Evolutionary conservation across 768 basidiomycete genomes (phyloP).

Genomic region (Boletus vermiculosoides): DNA sequence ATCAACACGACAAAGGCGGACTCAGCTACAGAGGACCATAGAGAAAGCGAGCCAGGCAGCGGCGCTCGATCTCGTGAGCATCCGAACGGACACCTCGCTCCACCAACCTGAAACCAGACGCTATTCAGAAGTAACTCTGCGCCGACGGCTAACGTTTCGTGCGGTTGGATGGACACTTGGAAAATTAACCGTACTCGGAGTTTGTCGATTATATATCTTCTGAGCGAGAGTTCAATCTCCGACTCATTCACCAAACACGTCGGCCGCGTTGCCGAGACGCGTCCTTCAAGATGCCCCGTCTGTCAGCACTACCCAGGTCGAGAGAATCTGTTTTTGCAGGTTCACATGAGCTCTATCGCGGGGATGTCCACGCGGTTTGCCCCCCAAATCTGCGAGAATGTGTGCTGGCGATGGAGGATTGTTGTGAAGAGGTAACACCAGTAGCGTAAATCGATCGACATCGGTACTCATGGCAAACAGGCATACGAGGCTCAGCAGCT

Average conservation of each 20-base stretch:
- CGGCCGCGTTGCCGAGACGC: slow-evolving; percentile 14
- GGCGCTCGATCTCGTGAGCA: slow-evolving; percentile 51
- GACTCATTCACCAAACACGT: slow-evolving; percentile 16
- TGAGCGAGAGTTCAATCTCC: slow-evolving; percentile 26
- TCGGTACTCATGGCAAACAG: slow-evolving; percentile 34
- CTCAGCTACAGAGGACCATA: slow-evolving; percentile 39
- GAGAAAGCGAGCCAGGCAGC: slow-evolving; percentile 37
- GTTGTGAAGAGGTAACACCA: slow-evolving; percentile 66
- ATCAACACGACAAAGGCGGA: slow-evolving; percentile 56
- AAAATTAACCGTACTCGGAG: slow-evolving; percentile 23
- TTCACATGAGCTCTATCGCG: slow-evolving; percentile 62
- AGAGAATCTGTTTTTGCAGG: slow-evolving; percentile 71
- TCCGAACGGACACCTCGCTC: slow-evolving; percentile 63
- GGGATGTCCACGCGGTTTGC: slow-evolving; percentile 62
- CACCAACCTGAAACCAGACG: slow-evolving; percentile 72
- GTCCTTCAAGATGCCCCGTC: slow-evolving; percentile 41
- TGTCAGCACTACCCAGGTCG: slow-evolving; percentile 45
- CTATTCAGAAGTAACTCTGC: slow-evolving; percentile 47
- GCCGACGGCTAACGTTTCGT: slow-evolving; percentile 59
- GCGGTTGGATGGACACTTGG: slow-evolving; percentile 67
- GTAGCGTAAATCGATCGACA: neutral
- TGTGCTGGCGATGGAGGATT: slow-evolving; percentile 75
- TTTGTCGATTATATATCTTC: slow-evolving; percentile 30
- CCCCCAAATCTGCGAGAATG: slow-evolving; percentile 74
- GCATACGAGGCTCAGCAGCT: slow-evolving; percentile 67